Evolutionary conservation across 805 yeast species (phyloP).

Genomic region (Cyberlindnera mrakii): DNA sequence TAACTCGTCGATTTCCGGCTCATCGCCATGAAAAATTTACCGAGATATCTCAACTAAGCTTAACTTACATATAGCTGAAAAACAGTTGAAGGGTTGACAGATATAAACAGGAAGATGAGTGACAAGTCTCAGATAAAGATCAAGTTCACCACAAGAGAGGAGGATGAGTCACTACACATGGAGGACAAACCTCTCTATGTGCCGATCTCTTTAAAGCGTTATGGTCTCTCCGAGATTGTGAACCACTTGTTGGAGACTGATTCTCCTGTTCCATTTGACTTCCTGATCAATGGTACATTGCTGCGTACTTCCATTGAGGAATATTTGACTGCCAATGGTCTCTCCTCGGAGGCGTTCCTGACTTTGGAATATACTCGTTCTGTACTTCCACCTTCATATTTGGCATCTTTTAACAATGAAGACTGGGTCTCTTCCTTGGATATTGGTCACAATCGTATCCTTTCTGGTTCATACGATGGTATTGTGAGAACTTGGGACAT

Average conservation of each 20-base stretch:
- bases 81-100: background rate
- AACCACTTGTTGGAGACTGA: constrained; percentile 70
- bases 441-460: constrained; percentile 42
- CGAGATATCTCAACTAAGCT: background rate
- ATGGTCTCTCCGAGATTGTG: constrained; percentile 91
- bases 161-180: constrained; percentile 64
- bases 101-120: constrained; percentile 6
- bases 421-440: constrained; percentile 87
- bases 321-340: constrained; percentile 67
- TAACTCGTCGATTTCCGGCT: constrained; percentile 1
- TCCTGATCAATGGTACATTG: constrained; percentile 78
- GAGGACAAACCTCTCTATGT: constrained; percentile 83
- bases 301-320: constrained; percentile 75
- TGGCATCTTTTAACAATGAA: constrained; percentile 83
- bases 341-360: constrained; percentile 75
- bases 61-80: background rate
- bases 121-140: constrained; percentile 68
- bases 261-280: constrained; percentile 83
- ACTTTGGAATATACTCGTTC: constrained; percentile 88
- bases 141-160: constrained; percentile 81
- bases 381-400: constrained; percentile 86
- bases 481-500: constrained; percentile 83
- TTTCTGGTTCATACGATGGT: constrained; percentile 93
- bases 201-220: constrained; percentile 80
- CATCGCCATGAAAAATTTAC: constrained; percentile 4